Percentiles rank a stretch among this genome's conserved stretches.
Evolutionary conservation across 805 yeast species (phyloP).

Genomic region (Lipomyces sp.): DNA sequence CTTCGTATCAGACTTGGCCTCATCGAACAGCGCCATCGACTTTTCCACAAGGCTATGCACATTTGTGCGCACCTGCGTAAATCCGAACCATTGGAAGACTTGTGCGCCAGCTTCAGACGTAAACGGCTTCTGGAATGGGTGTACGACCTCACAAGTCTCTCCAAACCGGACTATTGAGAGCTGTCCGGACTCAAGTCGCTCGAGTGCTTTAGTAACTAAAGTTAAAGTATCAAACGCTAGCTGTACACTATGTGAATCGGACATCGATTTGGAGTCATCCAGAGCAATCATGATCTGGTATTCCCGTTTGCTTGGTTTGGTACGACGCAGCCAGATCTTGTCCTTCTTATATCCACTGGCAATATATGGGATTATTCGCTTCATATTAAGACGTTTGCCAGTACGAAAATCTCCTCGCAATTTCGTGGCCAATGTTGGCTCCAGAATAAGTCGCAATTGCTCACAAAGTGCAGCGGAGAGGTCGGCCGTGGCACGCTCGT

Average conservation of each 20-base stretch:
- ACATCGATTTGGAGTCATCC: slow-evolving; percentile 97
- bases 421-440: slow-evolving; percentile 96
- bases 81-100: slow-evolving; percentile 85
- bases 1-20: slow-evolving; percentile 54
- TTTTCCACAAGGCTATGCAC: slow-evolving; percentile 71
- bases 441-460: slow-evolving; percentile 87
- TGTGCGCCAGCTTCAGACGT: slow-evolving; percentile 80
- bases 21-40: slow-evolving; percentile 74
- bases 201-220: slow-evolving; percentile 87
- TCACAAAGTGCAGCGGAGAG: slow-evolving; percentile 86
- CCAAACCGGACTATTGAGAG: slow-evolving; percentile 91
- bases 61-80: slow-evolving; percentile 86
- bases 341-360: slow-evolving; percentile 97
- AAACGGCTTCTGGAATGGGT: slow-evolving; percentile 86
- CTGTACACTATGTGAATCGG: slow-evolving; percentile 86
- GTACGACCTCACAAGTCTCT: slow-evolving; percentile 78
- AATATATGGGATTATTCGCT: slow-evolving; percentile 94
- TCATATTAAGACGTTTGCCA: slow-evolving; percentile 96
- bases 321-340: slow-evolving; percentile 96
- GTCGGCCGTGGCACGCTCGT: slow-evolving; percentile 86
- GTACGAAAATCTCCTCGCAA: slow-evolving; percentile 94
- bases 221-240: slow-evolving; percentile 95
- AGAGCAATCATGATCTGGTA: slow-evolving; percentile 97
- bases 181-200: slow-evolving; percentile 94
- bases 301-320: slow-evolving; percentile 95